Conservation (phyloP, 2,329 filamentous ascomycete species). For the Pestalotiopsis sp. region DNA sequence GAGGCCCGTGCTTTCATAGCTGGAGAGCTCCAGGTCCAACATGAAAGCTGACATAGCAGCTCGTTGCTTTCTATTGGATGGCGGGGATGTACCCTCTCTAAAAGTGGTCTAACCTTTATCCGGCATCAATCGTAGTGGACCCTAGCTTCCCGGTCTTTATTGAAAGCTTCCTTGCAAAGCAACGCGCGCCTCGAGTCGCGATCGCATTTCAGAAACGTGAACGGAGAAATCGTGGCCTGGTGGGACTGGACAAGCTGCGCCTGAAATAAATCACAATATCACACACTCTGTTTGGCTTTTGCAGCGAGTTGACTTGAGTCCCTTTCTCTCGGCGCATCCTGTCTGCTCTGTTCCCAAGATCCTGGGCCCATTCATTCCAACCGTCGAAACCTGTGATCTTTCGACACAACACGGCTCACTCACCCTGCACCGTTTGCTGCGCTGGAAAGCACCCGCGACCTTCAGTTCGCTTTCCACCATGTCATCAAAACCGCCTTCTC, state of each 20-base stretch:
- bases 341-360: neutral
- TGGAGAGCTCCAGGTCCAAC: neutral
- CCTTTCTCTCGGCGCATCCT: neutral
- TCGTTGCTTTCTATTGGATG: no score
- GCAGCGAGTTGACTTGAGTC: neutral
- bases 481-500: slow-evolving; percentile 75
- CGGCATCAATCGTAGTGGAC: neutral
- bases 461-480: slow-evolving; percentile 44
- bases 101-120: slow-evolving; percentile 15
- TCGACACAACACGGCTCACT: neutral
- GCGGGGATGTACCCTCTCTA: neutral
- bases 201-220: neutral
- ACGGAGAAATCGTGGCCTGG: neutral
- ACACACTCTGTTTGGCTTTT: neutral
- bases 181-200: neutral
- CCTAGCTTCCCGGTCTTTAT: neutral
- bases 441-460: neutral
- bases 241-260: neutral
- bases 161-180: neutral
- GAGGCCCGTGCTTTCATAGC: slow-evolving; percentile 4
- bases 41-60: no score
- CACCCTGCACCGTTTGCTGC: no score
- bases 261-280: neutral
- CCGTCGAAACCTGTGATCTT: neutral
- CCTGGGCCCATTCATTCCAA: neutral